Percentiles rank a stretch among this genome's conserved stretches.
Evolutionary conservation across 768 basidiomycete genomes (phyloP).

Genomic region (Pleurotus citrinopileatus): DNA sequence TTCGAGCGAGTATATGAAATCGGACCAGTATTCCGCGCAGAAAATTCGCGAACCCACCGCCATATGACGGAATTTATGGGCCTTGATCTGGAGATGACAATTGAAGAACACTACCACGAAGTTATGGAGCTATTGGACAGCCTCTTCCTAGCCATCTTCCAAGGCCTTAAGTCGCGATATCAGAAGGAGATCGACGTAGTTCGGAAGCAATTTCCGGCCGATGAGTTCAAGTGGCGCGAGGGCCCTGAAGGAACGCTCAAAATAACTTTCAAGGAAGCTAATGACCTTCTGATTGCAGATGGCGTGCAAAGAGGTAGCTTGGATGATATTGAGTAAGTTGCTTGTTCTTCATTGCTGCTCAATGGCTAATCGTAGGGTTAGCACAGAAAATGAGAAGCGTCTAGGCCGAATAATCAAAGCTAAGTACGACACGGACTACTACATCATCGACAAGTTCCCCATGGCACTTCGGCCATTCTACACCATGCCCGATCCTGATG

Average conservation of each 20-base stretch:
- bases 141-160: slow-evolving; percentile 85
- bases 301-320: slow-evolving; percentile 74
- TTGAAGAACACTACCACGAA: slow-evolving; percentile 99
- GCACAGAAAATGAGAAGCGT: slow-evolving; percentile 94
- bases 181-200: slow-evolving; percentile 80
- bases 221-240: slow-evolving; percentile 94
- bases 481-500: slow-evolving; percentile 95
- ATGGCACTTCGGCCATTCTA: slow-evolving; percentile 95
- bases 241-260: slow-evolving; percentile 86
- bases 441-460: slow-evolving; percentile 99
- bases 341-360: slow-evolving; percentile 9
- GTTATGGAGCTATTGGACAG: slow-evolving; percentile 90
- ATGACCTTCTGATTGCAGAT: slow-evolving; percentile 82
- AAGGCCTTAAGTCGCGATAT: slow-evolving; percentile 73
- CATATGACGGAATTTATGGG: slow-evolving; percentile 99
- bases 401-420: slow-evolving; percentile 87
- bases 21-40: slow-evolving; percentile 94
- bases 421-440: slow-evolving; percentile 98
- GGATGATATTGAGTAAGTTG: slow-evolving; percentile 85
- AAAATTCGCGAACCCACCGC: slow-evolving; percentile 95
- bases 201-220: slow-evolving; percentile 86
- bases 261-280: slow-evolving; percentile 83
- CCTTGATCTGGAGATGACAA: slow-evolving; percentile 97
- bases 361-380: slow-evolving; percentile 25
- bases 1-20: slow-evolving; percentile 99